Base-by-base conservation (phyloP, 805 yeast species). In the Candida nanaspora region DNA sequence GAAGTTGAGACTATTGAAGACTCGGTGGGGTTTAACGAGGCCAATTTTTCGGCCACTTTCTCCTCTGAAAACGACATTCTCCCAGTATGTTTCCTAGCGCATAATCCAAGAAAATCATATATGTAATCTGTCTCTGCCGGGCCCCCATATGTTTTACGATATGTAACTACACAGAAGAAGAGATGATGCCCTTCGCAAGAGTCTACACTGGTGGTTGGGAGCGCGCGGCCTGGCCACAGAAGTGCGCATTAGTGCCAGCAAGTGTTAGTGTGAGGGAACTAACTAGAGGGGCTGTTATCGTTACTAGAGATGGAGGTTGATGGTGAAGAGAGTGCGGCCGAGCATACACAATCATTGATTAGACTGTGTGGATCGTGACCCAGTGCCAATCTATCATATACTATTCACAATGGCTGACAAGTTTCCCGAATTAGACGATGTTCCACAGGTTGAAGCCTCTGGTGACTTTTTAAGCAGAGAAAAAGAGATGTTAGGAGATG, bases 1-100 rank as follows among this genome's bases (percentile, higher is more conserved):
- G 86, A 74, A 2, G 81, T 74, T n/a, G 80, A 68, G 30, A 80
- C 84, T 47, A 82, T 82, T n/a, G 84, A 72, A 43, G 79, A 85
- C 52, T 78, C 86, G 1, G 86, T 72, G 46, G 79, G 83, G 43
- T 68, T 73, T 29, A 80, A 61, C 20, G 63, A 53, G 3, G 60
- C 57, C 21, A 78, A 56, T 55, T 76, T 78, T 35, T 66, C 57
- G n/a, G 51, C 47, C 20, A 79, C 71, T n/a, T 61, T 63, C 35
- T 72, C 76, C 40, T 65, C 64, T 3, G 80, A 63, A 47, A 68
- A 78, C 6, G 82, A 69, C 82, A 68, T 69, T n/a, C 18, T 15
- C 16, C 7, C 16, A 14, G 32, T 14, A 14, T 15, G 32, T n/a
- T n/a, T n/a, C n/a, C n/a, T n/a, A n/a, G n/a, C n/a, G n/a, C n/a